Percentiles rank a stretch among this genome's conserved stretches.
Evolutionary conservation across 495 filamentous ascomycete species (phyloP).

Genomic region (Haplographium delicatum): DNA sequence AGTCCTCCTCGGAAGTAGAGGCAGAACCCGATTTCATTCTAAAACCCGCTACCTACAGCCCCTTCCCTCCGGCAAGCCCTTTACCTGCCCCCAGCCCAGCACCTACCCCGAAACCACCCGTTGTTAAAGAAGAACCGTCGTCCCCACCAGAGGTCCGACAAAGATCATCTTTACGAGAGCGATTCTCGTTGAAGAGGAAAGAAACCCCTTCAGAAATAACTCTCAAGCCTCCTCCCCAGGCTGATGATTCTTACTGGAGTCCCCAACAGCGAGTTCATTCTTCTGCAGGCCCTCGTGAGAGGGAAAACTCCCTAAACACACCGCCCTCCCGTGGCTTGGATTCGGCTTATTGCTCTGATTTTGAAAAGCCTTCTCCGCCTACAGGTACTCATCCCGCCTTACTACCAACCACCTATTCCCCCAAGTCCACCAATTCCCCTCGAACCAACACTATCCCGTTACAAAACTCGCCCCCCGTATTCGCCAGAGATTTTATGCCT

Average conservation of each 20-base stretch:
- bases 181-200: slow-evolving; percentile 40
- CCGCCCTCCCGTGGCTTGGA: slow-evolving; percentile 37
- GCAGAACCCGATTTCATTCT: slow-evolving; percentile 33
- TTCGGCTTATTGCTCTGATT: slow-evolving; percentile 48
- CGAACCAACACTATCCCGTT: neutral
- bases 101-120: slow-evolving; percentile 2
- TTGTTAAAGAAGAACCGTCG: neutral
- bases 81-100: slow-evolving; percentile 31
- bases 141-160: slow-evolving; percentile 23
- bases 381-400: neutral
- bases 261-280: slow-evolving; percentile 27
- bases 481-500: slow-evolving; percentile 34
- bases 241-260: slow-evolving; percentile 25
- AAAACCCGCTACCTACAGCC: slow-evolving; percentile 49
- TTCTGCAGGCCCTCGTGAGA: slow-evolving; percentile 6
- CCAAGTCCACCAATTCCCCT: slow-evolving; percentile 1
- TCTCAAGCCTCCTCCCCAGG: slow-evolving; percentile 12
- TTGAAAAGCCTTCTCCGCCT: slow-evolving; percentile 31
- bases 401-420: neutral
- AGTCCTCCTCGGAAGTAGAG: neutral
- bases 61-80: slow-evolving; percentile 34
- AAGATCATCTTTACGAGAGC: slow-evolving; percentile 41
- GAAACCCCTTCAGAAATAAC: slow-evolving; percentile 14
- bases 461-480: neutral
- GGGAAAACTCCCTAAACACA: slow-evolving; percentile 7